Conservation (phyloP, 768 basidiomycete species). For the Lanmaoa pseudosensibilis region DNA sequence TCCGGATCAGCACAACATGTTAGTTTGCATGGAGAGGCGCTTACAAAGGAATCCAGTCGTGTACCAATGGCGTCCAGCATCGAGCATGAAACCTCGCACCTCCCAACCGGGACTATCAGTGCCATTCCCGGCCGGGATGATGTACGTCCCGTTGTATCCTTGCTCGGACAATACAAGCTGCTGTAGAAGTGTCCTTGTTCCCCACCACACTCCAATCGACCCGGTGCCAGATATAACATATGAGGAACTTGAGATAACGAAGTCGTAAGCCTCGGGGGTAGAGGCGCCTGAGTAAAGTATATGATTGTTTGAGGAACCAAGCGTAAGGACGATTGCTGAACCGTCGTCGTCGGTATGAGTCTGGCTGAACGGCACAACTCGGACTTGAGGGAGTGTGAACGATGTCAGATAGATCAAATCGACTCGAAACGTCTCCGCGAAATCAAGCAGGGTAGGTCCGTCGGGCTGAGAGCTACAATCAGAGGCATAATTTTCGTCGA, state of each 20-base stretch:
- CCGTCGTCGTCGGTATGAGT: background rate
- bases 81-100: constrained; percentile 47
- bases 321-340: constrained; percentile 34
- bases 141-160: constrained; percentile 7
- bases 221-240: constrained; percentile 37
- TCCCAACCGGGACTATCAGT: constrained; percentile 46
- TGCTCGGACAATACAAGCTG: constrained; percentile 32
- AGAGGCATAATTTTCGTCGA: constrained; percentile 32
- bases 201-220: constrained; percentile 44
- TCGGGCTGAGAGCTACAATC: constrained; percentile 8
- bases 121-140: constrained; percentile 36
- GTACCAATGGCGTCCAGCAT: constrained; percentile 48
- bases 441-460: constrained; percentile 35
- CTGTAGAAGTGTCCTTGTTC: constrained; percentile 44
- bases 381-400: constrained; percentile 26
- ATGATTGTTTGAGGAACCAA: constrained; percentile 27
- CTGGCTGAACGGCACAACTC: constrained; percentile 13
- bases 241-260: constrained; percentile 29
- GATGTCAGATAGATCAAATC: constrained; percentile 36
- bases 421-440: constrained; percentile 38
- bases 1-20: background rate
- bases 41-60: constrained; percentile 38
- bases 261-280: constrained; percentile 42
- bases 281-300: constrained; percentile 37
- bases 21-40: background rate